phyloP scores from a whole-genome alignment of 83 land plant genomes.

The Isoetes engelmannii region DNA sequence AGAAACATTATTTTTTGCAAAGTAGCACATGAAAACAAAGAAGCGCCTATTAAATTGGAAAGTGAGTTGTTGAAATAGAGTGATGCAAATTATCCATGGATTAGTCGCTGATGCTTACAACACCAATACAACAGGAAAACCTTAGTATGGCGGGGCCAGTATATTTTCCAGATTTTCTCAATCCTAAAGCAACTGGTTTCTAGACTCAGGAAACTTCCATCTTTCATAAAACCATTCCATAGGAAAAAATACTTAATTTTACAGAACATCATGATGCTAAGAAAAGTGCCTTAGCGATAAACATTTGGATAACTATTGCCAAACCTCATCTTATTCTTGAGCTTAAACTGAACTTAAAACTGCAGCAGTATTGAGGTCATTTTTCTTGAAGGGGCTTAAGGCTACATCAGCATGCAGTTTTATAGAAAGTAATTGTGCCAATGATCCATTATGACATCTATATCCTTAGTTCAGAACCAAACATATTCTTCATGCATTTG shows the following conservation, averaged over 20 bases:
- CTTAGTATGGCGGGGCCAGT: conserved; percentile 87
- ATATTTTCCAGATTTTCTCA: conserved; percentile 78
- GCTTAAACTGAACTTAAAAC: too few species aligned
- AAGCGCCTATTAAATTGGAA: too few species aligned
- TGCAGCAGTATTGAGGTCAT: too few species aligned
- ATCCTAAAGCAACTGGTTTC: conserved; percentile 42
- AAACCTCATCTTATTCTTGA: neutral
- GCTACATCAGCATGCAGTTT: too few species aligned
- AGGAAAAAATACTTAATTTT: neutral
- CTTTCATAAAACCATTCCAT: conserved; percentile 58
- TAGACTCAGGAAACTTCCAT: conserved; percentile 56
- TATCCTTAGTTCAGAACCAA: too few species aligned
- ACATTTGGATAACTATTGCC: neutral
- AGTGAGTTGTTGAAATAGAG: too few species aligned
- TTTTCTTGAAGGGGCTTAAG: neutral
- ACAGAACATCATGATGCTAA: neutral
- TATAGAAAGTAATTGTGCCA: too few species aligned
- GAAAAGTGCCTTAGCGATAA: neutral
- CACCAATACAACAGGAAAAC: conserved; percentile 37
- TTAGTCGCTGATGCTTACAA: conserved; percentile 53
- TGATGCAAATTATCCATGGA: conserved; percentile 56
- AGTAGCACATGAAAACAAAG: too few species aligned
- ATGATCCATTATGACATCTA: too few species aligned
- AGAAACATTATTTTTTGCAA: too few species aligned
- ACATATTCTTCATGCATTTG: too few species aligned